phyloP scores from a whole-genome alignment of 2,329 filamentous ascomycete genomes.

The Fusarium camptoceras region DNA sequence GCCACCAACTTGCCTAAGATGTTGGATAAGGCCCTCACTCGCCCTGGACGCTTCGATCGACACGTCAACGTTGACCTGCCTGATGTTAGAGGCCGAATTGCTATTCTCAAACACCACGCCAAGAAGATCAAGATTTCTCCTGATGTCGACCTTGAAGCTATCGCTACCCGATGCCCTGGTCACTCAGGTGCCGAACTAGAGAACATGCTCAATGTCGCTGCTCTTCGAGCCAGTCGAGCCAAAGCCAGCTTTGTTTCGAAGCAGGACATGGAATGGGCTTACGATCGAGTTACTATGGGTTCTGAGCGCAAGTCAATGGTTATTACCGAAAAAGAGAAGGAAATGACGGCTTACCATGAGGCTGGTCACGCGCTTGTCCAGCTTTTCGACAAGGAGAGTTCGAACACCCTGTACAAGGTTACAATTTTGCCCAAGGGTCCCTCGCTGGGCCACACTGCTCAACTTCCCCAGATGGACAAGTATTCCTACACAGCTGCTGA shows the following conservation, averaged over 20 bases:
- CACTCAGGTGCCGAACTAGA: conserved; percentile 96
- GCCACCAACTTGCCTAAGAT: conserved; percentile 96
- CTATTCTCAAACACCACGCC: conserved; percentile 93
- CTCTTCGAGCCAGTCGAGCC: conserved; percentile 90
- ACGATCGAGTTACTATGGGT: conserved; percentile 98
- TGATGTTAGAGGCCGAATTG: conserved; percentile 91
- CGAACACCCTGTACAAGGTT: conserved; percentile 91
- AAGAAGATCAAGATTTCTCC: conserved; percentile 85
- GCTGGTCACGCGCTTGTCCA: conserved; percentile 93
- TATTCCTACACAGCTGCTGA: conserved; percentile 89
- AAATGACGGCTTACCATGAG: conserved; percentile 96
- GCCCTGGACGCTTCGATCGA: conserved; percentile 95
- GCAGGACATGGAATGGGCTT: conserved; percentile 93
- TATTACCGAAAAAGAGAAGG: conserved; percentile 92
- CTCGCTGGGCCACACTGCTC: conserved; percentile 86
- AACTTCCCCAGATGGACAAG: conserved; percentile 91
- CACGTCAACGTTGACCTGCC: conserved; percentile 90
- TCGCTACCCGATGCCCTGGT: conserved; percentile 89
- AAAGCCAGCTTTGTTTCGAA: conserved; percentile 81
- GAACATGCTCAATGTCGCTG: conserved; percentile 96
- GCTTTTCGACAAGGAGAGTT: conserved; percentile 78
- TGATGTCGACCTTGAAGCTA: conserved; percentile 84
- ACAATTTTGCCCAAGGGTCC: conserved; percentile 94
- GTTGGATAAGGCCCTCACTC: conserved; percentile 92
- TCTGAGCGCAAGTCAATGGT: conserved; percentile 90